phyloP scores from a whole-genome alignment of 2,329 filamentous ascomycete genomes.

The Penicillium concentricum region DNA sequence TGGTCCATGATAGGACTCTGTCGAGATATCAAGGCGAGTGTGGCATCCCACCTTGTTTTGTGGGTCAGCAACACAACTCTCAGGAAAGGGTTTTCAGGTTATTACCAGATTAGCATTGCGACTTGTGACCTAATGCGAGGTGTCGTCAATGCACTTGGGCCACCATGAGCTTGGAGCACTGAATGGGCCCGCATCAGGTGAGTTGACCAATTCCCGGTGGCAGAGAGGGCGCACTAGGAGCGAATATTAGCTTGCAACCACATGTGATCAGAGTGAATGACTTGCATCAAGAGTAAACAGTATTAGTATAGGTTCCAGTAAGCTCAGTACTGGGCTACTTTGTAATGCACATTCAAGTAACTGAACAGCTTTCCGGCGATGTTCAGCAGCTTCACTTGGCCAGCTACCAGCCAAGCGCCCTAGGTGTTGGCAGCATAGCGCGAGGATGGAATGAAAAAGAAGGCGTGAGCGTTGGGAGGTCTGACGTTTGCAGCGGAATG shows the following conservation, averaged over 20 bases:
- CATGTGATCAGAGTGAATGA: neutral
- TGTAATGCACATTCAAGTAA: conserved; percentile 22
- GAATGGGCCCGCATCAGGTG: conserved; percentile 27
- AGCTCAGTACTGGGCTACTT: neutral
- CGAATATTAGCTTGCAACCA: neutral
- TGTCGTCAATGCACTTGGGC: conserved; percentile 11
- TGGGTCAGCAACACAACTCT: neutral
- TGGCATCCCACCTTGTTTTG: conserved; percentile 27
- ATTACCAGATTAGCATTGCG: conserved; percentile 34
- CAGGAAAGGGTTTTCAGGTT: neutral
- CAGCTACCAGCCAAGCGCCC: conserved; percentile 22
- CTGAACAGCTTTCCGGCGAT: neutral
- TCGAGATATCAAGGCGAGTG: conserved; percentile 34
- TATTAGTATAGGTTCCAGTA: conserved; percentile 32
- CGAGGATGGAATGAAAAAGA: conserved; percentile 25
- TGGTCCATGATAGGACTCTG: conserved; percentile 26
- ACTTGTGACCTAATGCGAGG: conserved; percentile 29
- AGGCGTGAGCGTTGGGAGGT: conserved; percentile 26
- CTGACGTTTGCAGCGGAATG: conserved; percentile 30
- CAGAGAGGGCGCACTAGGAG: conserved; percentile 34
- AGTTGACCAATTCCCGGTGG: conserved; percentile 31
- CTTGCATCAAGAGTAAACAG: conserved; percentile 37
- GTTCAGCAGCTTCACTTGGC: conserved; percentile 23
- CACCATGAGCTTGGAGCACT: conserved; percentile 25
- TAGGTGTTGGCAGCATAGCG: conserved; percentile 34